Evolutionary conservation across 352 stramenopile species (phyloP), one percentile per base, ranked within the genome.

Genomic region (Phytophthora syringae): DNA sequence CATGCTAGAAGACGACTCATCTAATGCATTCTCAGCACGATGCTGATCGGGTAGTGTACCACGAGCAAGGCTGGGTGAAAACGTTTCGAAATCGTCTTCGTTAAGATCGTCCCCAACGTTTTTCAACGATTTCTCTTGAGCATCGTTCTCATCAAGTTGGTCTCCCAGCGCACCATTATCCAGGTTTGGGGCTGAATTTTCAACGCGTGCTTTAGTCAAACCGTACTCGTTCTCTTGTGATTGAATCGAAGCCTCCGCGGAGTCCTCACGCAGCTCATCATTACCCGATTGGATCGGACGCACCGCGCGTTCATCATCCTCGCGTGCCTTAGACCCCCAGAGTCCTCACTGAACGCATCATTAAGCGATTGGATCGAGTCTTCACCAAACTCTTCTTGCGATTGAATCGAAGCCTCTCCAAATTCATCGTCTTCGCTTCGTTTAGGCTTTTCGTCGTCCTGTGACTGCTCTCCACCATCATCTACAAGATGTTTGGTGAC

Each of bases 401-500:
- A 60, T 12, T 22, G 64, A 15, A 51, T n/a, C 11, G 64, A 72
- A 12, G 49, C 16, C 11, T 69, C 59, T 12, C 40, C 67, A 16
- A 55, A n/a, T 16, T 55, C 42, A 20, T 52, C 16, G 56, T 58
- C n/a, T n/a, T n/a, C n/a, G n/a, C n/a, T n/a, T n/a, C n/a, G n/a
- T n/a, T n/a, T n/a, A n/a, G n/a, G n/a, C n/a, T n/a, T n/a, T n/a
- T n/a, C 13, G 22, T 44, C 13, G 30, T 4, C 48, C 25, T 50
- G 44, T 2, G 49, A 51, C 20, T 25, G 16, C 12, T 71, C 55
- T n/a, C 47, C 49, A 34, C 47, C 48, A 15, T 55, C 70, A 18
- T 69, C 61, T 12, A 49, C 48, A 28, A 21, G 5, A 21, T 27
- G 22, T 36, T n/a, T 63, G 20, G 21, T 27, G 6, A 43, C 36